Evolutionary conservation across 2,329 filamentous ascomycete species (phyloP).

Genomic region (Trichoderma sp.): DNA sequence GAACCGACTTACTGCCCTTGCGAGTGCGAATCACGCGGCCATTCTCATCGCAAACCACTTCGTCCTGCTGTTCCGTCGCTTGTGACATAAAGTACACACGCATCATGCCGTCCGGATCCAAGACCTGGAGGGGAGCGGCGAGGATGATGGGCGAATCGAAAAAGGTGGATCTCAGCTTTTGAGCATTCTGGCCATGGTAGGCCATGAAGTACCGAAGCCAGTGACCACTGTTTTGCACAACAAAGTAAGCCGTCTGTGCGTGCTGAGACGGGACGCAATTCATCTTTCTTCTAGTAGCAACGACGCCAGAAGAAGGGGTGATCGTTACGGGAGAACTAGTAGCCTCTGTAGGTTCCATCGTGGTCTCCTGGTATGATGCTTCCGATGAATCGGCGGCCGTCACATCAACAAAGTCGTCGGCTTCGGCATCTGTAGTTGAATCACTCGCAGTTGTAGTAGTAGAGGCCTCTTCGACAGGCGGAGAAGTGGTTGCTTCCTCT

Average conservation of each 20-base stretch:
- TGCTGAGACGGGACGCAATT: not conserved
- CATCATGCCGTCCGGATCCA: conserved; percentile 12
- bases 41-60: not conserved
- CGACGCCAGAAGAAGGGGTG: not conserved
- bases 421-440: not conserved
- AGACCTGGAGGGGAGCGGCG: conserved; percentile 8
- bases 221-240: conserved; percentile 6
- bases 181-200: not conserved
- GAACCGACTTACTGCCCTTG: not conserved
- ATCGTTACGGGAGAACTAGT: not conserved
- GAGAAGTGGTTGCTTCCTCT: not conserved
- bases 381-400: not conserved
- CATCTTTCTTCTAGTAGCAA: conserved; percentile 8
- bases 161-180: not conserved
- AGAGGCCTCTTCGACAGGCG: not conserved
- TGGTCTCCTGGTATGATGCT: not conserved
- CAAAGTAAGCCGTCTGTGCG: conserved; percentile 9
- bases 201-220: conserved; percentile 14
- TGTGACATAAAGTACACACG: conserved; percentile 19
- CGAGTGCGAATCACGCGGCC: not conserved
- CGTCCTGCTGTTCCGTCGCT: not conserved
- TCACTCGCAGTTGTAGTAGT: not conserved
- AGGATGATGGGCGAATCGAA: conserved; percentile 17
- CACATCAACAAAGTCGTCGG: not conserved
- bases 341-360: not conserved